Evolutionary conservation across 2,329 filamentous ascomycete species (phyloP), one percentile per base, ranked within the genome.

Genomic region (Tolypocladium sp.): DNA sequence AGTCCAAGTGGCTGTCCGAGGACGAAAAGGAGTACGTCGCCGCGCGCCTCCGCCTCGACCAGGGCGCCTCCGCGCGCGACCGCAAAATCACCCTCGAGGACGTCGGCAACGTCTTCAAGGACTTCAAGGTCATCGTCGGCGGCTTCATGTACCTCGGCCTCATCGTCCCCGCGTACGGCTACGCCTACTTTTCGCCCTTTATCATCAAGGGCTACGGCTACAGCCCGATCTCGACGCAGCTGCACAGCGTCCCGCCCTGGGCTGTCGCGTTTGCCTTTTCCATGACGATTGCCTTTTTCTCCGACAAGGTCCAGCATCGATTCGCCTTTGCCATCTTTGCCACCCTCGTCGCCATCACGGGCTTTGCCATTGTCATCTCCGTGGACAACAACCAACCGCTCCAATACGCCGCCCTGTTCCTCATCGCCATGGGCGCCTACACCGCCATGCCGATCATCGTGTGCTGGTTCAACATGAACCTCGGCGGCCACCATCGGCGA

Each of bases 391-490:
- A 91, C 70, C 77, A 76, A 0, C 63, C 80, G 15, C 74, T 90
- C 8, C 82, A 94, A 70, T 97, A 96, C 67, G 88, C 79, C 0
- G 90, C 88, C 0, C 80, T 97, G 0, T 96, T 95, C 77, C 77
- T 97, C 38, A 84, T 95, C 56, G 88, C 90, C 2, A 86, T 86
- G 76, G 91, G 91, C 56, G 82, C 84, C 0, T 97, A 95, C 74
- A 86, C 85, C 1, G 90, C 92, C n/a, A 92, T 96, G 88, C 92
- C 93, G 0, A 86, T 96, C 37, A 84, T 92, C 51, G 83, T 92
- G 9, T 92, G 88, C 71, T 92, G 89, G 89, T 92, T 88, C 72
- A 88, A 87, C 65, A 91, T 91, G 84, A 92, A 92, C 66, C 76
- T 91, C 1, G 84, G 84, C 2, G 89, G 88, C 0, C 89, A 92